Base-by-base conservation (phyloP, 805 yeast species). In the Maudiozyma saulgeensis region DNA sequence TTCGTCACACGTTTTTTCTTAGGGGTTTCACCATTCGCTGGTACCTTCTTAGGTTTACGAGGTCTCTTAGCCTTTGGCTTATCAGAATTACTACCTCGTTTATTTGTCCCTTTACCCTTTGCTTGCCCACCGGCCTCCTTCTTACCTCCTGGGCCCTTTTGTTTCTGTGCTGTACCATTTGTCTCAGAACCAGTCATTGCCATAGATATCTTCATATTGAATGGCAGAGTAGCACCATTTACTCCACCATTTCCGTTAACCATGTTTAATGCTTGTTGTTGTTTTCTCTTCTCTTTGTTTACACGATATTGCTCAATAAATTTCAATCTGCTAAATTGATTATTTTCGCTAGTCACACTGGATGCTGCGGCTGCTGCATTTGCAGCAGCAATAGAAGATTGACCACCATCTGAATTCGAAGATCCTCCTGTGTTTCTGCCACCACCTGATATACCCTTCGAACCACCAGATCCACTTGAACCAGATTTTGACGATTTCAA, bases 271-370 rank as follows among this genome's bases (percentile, higher is more conserved):
- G 12, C 74, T 25, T 47, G 47, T 21, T 72, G 74, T 50, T 74
- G 77, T 51, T 74, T 73, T 50, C 73, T 61, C 52, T 78, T 71
- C 50, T 78, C 83, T 59, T 79, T 78, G 62, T 85, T 79, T 44
- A 85, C 73, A 48, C 95, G 74, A 68, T 86, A 80, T 67, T 85
- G 93, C 64, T 91, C 98, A 51, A 91, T 84, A 59, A 90, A 88
- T 54, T 95, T 76, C 46, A 91, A 71, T 55, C 98, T 78, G 75
- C 87, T 79, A 66, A 93, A 93, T 65, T 89, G 95, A 43, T 73
- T 72, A 23, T 65, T 62, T 44, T 69, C 73, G 52, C 61, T 64
- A 28, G 61, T 57, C 11, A 58, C 54, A 26, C 55, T 59, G 5
- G 60, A 52, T 2, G 61, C 64, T 4, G 72, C 75, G 8, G 77